phyloP scores from a whole-genome alignment of 805 yeast genomes.

The Monosporozyma solicola region DNA sequence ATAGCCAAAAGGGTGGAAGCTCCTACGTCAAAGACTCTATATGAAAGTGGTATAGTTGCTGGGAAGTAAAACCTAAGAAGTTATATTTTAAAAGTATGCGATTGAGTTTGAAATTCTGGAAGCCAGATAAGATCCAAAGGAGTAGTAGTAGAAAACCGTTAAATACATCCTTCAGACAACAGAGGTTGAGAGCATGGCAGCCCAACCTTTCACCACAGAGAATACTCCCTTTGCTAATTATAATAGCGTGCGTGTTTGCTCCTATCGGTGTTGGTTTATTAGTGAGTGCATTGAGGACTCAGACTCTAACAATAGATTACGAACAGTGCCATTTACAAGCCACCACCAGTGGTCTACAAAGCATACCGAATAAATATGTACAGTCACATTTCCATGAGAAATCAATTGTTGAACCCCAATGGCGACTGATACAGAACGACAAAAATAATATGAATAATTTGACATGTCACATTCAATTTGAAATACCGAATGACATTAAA shows the following conservation, averaged over 20 bases:
- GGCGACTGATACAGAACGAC: constrained; percentile 47
- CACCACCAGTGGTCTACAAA: constrained; percentile 31
- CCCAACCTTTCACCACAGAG: constrained; percentile 89
- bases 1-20: background rate
- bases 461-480: constrained; percentile 61
- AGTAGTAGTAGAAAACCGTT: constrained; percentile 37
- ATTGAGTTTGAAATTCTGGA: background rate
- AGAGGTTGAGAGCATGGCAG: constrained; percentile 53
- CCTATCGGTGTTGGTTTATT: constrained; percentile 85
- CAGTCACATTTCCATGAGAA: constrained; percentile 50
- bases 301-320: constrained; percentile 65
- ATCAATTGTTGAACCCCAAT: constrained; percentile 38
- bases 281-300: constrained; percentile 62
- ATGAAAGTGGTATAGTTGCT: background rate
- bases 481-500: constrained; percentile 57
- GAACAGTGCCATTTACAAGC: constrained; percentile 55
- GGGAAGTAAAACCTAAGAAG: background rate
- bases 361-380: constrained; percentile 54
- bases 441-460: constrained; percentile 26
- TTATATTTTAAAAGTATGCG: background rate
- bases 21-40: background rate
- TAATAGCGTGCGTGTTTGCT: constrained; percentile 69
- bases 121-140: background rate
- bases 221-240: constrained; percentile 75
- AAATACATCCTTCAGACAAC: constrained; percentile 74